Evolutionary conservation across 2,329 filamentous ascomycete genomes (phyloP).

Genomic region (Helicocarpus griseus): DNA sequence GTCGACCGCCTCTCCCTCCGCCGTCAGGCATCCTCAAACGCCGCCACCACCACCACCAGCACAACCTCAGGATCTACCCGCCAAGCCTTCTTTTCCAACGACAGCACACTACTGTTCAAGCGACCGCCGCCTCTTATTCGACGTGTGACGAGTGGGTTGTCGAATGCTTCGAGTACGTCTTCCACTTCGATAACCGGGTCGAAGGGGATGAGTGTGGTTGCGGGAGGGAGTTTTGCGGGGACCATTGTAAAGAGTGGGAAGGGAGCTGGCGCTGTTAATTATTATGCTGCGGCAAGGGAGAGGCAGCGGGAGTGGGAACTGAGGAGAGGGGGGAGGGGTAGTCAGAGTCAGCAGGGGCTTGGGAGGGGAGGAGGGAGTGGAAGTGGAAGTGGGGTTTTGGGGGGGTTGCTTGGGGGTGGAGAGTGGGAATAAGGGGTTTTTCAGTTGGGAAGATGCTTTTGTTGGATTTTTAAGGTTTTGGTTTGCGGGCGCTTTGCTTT

Average conservation of each 20-base stretch:
- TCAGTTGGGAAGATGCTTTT: not conserved
- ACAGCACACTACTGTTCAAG: conserved; percentile 4
- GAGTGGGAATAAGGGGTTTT: conserved; percentile 29
- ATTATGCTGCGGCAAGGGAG: conserved; percentile 45
- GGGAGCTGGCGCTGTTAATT: conserved; percentile 53
- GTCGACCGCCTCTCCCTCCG: conserved; percentile 37
- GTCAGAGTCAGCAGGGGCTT: conserved; percentile 26
- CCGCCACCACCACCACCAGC: conserved; percentile 21
- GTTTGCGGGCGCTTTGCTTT: not conserved
- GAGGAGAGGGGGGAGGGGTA: conserved; percentile 33
- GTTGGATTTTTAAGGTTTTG: not conserved
- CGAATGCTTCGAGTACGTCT: conserved; percentile 17
- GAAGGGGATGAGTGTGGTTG: no score
- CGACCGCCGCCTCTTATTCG: conserved; percentile 7
- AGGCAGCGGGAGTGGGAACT: conserved; percentile 49
- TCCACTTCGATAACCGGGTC: no score
- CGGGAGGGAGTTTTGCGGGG: not conserved
- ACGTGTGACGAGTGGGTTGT: conserved; percentile 23
- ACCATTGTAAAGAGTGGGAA: conserved; percentile 42
- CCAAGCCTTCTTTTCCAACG: conserved; percentile 25
- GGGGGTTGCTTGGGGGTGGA: conserved; percentile 26
- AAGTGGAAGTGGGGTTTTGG: conserved; percentile 27
- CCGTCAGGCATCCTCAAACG: conserved; percentile 36
- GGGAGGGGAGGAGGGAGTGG: conserved; percentile 34
- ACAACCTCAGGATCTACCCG: conserved; percentile 31